Evolutionary conservation across 441 rosid species (phyloP).

Genomic region (Manihot esculenta): DNA sequence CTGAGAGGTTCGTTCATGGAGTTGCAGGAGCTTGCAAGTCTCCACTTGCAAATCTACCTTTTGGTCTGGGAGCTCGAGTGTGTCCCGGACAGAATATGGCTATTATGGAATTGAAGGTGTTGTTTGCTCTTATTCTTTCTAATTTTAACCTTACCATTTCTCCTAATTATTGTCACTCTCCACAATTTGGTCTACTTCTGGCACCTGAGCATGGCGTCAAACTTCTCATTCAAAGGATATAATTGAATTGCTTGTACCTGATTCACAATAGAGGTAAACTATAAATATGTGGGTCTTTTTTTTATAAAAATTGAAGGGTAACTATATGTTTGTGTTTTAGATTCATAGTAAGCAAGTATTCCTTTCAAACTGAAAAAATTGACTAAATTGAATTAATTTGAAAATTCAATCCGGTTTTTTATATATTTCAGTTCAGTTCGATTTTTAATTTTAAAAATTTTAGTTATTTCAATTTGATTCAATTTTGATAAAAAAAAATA

Average conservation of each 20-base stretch:
- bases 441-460: too few species aligned
- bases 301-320: too few species aligned
- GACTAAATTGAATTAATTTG: too few species aligned
- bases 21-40: conserved; percentile 20
- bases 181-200: conserved; percentile 11
- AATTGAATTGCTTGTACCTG: background rate
- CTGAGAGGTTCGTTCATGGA: conserved; percentile 23
- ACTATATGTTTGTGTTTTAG: too few species aligned
- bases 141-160: conserved; percentile 19
- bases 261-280: too few species aligned
- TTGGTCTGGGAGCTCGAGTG: conserved; percentile 20
- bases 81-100: conserved; percentile 28
- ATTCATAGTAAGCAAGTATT: too few species aligned
- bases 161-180: conserved; percentile 19
- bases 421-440: too few species aligned
- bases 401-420: too few species aligned
- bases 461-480: too few species aligned
- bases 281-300: too few species aligned
- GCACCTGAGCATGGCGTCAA: conserved; percentile 20
- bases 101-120: conserved; percentile 6
- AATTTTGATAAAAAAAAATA: too few species aligned
- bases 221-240: conserved; percentile 13
- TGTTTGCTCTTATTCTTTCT: conserved; percentile 13
- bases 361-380: too few species aligned
- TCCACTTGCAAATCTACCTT: conserved; percentile 19